Base-by-base conservation (phyloP, 805 yeast species). In the Maudiozyma barnettii region DNA sequence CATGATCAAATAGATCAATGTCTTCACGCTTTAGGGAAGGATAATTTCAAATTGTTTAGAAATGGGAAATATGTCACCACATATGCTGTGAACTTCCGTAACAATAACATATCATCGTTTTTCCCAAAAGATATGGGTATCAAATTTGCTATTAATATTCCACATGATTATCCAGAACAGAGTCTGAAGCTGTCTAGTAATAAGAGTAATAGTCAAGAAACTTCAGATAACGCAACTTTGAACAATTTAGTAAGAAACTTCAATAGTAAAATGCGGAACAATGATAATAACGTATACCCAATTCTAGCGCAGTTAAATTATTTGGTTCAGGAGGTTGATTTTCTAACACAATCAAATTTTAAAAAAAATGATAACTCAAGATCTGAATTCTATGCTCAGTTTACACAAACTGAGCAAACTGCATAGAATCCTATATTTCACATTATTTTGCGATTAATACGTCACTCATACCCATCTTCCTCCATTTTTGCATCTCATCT, bases 151-250 rank as follows among this genome's bases (percentile, higher is more conserved):
- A 36, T 60, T 14, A 53, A 49, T 16, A 45, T 61, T 13, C 64
- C 65, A 3, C 39, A 43, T 12, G 55, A 58, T 16, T 61, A 61
- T 45, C 66, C 66, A n/a, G 47, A 45, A 18, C 38, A 51, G 4
- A 52, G 62, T 1, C 26, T 56, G 2, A 58, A 58, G 36, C 21
- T 60, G 18, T 51, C 54, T 4, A 33, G 43, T 19, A 45, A 45
- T n/a, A 41, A 37, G 21, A 45, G 40, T 20, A 49, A 45, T 18
- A 35, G 20, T 21, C 49, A 44, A 9, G 53, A 51, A 13, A 23
- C 39, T 29, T 30, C 29, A 12, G 14, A 22, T 9, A 35, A 30
- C 19, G 39, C 21, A 8, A 8, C 30, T 8, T 31, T 55, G 13
- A 46, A 48, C 3, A 43, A 20, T 20, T 23, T 57, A 13, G 39